Evolutionary conservation across 257 asterid genomes (phyloP).

Genomic region (Echium plantagineum): DNA sequence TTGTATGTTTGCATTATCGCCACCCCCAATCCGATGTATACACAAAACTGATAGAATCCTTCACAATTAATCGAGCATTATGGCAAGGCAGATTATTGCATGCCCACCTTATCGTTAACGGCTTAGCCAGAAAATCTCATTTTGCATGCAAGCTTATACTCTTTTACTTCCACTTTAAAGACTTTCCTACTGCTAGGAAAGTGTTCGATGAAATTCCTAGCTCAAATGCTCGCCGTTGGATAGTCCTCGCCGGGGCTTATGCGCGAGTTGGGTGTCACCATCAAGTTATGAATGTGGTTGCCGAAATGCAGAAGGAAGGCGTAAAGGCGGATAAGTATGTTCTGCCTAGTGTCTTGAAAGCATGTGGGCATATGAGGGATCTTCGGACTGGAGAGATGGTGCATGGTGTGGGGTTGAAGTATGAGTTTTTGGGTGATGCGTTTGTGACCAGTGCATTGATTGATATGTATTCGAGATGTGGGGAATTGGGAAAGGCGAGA

Average conservation of each 20-base stretch:
- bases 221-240: constrained; percentile 42
- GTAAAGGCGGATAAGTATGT: constrained; percentile 28
- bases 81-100: constrained; percentile 39
- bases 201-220: constrained; percentile 60
- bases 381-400: constrained; percentile 31
- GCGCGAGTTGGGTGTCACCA: constrained; percentile 39
- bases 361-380: constrained; percentile 56
- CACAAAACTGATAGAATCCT: constrained; percentile 28
- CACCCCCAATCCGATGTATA: constrained; percentile 20
- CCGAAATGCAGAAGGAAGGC: constrained; percentile 32
- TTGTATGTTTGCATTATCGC: too few species aligned
- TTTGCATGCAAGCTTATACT: constrained; percentile 39
- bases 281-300: constrained; percentile 36
- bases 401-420: constrained; percentile 38
- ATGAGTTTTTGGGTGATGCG: constrained; percentile 31
- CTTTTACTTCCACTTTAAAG: constrained; percentile 32
- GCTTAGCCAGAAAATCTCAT: constrained; percentile 24
- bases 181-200: constrained; percentile 28
- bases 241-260: constrained; percentile 42
- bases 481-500: constrained; percentile 33
- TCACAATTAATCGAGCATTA: constrained; percentile 23
- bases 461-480: constrained; percentile 55
- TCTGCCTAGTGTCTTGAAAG: constrained; percentile 63
- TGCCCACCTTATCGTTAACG: constrained; percentile 42
- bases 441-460: constrained; percentile 48